phyloP scores from a whole-genome alignment of 352 stramenopile genomes.

The Labyrinthula sp. region DNA sequence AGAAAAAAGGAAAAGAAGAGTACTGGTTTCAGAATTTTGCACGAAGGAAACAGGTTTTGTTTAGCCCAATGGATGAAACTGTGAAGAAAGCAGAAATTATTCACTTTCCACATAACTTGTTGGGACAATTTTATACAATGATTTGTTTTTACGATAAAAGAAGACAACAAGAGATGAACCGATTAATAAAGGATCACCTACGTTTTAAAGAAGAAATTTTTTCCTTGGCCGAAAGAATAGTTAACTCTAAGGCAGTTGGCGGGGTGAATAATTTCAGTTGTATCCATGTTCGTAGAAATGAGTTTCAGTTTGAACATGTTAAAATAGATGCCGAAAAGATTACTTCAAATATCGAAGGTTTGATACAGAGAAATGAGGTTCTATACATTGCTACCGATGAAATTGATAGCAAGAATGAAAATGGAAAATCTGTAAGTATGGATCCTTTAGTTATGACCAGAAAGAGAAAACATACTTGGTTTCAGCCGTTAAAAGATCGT shows the following conservation, averaged over 20 bases:
- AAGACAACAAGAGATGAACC: slow-evolving; percentile 5
- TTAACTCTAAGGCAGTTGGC: slow-evolving; percentile 2
- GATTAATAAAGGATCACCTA: slow-evolving; percentile 23
- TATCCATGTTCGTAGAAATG: slow-evolving; percentile 21
- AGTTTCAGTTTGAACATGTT: slow-evolving; percentile 26
- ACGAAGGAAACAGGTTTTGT: no score
- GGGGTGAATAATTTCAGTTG: slow-evolving; percentile 23
- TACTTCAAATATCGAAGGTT: slow-evolving; percentile 5
- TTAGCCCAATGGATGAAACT: neutral
- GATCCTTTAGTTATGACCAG: slow-evolving; percentile 18
- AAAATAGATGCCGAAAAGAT: slow-evolving; percentile 11
- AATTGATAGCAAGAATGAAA: slow-evolving; percentile 15
- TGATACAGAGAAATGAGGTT: slow-evolving; percentile 13
- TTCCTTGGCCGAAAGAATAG: slow-evolving; percentile 14
- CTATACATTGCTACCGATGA: slow-evolving; percentile 27
- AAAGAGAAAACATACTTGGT: slow-evolving; percentile 20
- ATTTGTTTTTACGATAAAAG: slow-evolving; percentile 24
- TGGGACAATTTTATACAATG: slow-evolving; percentile 27
- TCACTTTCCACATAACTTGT: slow-evolving; percentile 24
- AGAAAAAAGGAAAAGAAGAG: slow-evolving; percentile 1
- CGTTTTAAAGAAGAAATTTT: slow-evolving; percentile 27
- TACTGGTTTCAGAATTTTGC: no score
- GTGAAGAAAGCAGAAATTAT: slow-evolving; percentile 4
- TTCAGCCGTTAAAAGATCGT: slow-evolving; percentile 25
- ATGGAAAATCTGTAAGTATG: slow-evolving; percentile 8